phyloP scores from a whole-genome alignment of 176 grass and related monocot genomes.

The Hordeum vulgare region MorexV3_pseudomolecules_assembly NC_058522.1:563419325-563419824 shows the following conservation, averaged over 20 bases:
- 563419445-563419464: conserved; percentile 47
- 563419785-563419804: conserved; percentile 50
- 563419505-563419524: conserved; percentile 46
- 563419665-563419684: conserved; percentile 46
- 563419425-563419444: conserved; percentile 77
- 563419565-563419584: conserved; percentile 68
- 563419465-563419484: conserved; percentile 20
- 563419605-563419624: conserved; percentile 48
- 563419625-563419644: conserved; percentile 27
- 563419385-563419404: conserved; percentile 59
- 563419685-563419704: conserved; percentile 61
- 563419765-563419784: conserved; percentile 61
- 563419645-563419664: conserved; percentile 40
- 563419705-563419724: conserved; percentile 91
- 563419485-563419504: conserved; percentile 14
- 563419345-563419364: conserved; percentile 26
- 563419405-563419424: conserved; percentile 54
- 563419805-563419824: conserved; percentile 83
- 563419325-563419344: conserved; percentile 78
- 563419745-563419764: conserved; percentile 60
- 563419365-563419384: conserved; percentile 34
- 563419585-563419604: conserved; percentile 57
- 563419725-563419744: conserved; percentile 78
- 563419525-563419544: conserved; percentile 55
- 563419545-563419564: conserved; percentile 58